Evolutionary conservation across 2,329 filamentous ascomycete genomes (phyloP), one percentile per base, ranked within the genome.

Genomic region (Aspergillus alliaceus): DNA sequence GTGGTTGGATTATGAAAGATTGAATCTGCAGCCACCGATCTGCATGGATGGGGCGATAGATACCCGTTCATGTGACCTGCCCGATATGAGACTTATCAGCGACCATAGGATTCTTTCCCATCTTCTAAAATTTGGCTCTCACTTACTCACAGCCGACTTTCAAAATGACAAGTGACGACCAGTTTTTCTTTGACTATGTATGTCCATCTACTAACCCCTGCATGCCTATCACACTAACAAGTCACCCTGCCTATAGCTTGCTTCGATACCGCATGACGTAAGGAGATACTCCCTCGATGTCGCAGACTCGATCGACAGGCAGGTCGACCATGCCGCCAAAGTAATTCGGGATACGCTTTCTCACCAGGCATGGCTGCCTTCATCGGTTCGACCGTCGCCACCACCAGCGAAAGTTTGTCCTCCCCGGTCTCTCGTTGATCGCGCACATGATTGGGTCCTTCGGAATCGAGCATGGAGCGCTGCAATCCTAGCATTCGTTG

Each of bases 281-380:
- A 84, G 84, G 60, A 82, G 81, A 62, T 92, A 91, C 74, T 87
- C 89, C 15, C 80, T 82, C 65, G 83, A 90, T 53, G 83, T 93
- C 59, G 91, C 91, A 71, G 88, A 91, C 62, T 89, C 88, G 64
- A 85, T 96, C 72, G 91, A 97, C 75, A 82, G 84, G 57, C 86
- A 92, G 70, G 88, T 96, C 74, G 91, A 96, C 68, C 81, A 83
- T 58, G 86, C 91, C 44, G 90, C 92, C 53, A 80, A 82, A 34
- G 80, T 83, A 35, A 80, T 97, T 47, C 86, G 90, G 70, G 87
- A 91, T 61, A 82, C 83, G 4, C 80, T 91, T 46, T 83, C 88
- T 35, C 80, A 86, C 35, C 83, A 86, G 53, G 76, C 82, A 71
- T 95, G 91, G 90, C 78, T 96, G 14, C 90, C 90, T 40, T 83